Evolutionary conservation across 2,329 filamentous ascomycete species (phyloP).

Genomic region (Chrysosporium queenslandicum): DNA sequence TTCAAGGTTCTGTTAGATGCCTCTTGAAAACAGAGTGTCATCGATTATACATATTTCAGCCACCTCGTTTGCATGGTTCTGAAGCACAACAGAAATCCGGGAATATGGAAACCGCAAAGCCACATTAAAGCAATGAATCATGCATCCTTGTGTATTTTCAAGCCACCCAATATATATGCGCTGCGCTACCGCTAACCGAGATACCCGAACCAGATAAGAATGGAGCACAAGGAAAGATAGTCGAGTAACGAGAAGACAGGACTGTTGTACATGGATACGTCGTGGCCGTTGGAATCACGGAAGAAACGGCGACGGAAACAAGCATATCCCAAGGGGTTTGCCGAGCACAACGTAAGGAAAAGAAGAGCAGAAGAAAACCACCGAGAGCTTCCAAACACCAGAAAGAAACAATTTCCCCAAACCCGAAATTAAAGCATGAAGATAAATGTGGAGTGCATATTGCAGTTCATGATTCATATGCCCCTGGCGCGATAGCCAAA

Average conservation of each 20-base stretch:
- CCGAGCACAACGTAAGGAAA: too few species aligned
- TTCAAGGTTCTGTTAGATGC: too few species aligned
- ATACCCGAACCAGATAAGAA: not conserved
- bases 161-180: not conserved
- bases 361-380: not conserved
- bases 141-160: not conserved
- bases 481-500: conserved; percentile 43
- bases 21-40: too few species aligned
- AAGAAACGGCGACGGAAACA: not conserved
- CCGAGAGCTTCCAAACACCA: not conserved
- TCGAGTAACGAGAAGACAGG: not conserved
- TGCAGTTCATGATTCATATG: conserved; percentile 11
- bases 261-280: not conserved
- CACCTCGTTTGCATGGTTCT: too few species aligned
- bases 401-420: not conserved
- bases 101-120: too few species aligned
- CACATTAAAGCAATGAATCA: not conserved
- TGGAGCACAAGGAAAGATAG: not conserved
- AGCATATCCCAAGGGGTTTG: not conserved
- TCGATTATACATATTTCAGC: too few species aligned
- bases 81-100: too few species aligned
- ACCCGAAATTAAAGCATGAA: not conserved
- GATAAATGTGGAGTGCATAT: not conserved
- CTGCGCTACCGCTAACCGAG: not conserved
- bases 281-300: not conserved